These are phyloP conservation scores for Ceratocystis diversiconidia DNA, from an alignment of 2,329 filamentous ascomycete species.

Conservation along the genomic window DNA sequence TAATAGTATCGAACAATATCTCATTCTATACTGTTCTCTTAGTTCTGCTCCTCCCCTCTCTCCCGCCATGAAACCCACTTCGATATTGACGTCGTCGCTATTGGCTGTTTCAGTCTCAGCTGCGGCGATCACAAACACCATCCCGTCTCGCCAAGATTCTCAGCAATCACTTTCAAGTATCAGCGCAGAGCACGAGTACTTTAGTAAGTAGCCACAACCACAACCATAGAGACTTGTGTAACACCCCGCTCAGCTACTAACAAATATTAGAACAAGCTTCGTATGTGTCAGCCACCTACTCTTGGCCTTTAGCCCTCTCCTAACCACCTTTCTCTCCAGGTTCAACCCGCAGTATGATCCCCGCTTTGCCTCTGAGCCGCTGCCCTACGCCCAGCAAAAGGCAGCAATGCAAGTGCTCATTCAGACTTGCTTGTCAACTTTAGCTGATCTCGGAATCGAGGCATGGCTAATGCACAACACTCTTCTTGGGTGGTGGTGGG, in stretches of 20 bases:
- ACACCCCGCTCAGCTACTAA: background rate
- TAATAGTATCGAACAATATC: background rate
- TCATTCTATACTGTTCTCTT: background rate
- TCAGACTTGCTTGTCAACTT: slow-evolving; percentile 57
- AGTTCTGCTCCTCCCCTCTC: background rate
- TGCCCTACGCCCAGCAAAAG: slow-evolving; percentile 41
- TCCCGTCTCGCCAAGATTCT: background rate
- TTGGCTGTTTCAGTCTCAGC: slow-evolving; percentile 1
- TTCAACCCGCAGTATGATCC: slow-evolving; percentile 27
- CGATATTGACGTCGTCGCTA: background rate
- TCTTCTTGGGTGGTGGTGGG: slow-evolving; percentile 83
- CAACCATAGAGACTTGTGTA: background rate
- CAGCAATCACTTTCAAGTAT: background rate
- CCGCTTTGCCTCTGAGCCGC: slow-evolving; percentile 28
- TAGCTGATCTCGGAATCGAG: slow-evolving; percentile 50
- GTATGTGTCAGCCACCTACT: slow-evolving; percentile 8
- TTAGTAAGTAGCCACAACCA: background rate
- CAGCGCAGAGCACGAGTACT: background rate
- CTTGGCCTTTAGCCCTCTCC: background rate
- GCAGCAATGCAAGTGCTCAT: slow-evolving; percentile 52
- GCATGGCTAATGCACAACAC: slow-evolving; percentile 79
- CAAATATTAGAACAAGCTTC: background rate
- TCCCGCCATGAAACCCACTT: background rate
- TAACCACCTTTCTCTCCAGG: slow-evolving; percentile 17
- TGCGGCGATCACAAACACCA: background rate